These are phyloP conservation scores for Fusarium proliferatum DNA, from an alignment of 2,329 filamentous ascomycete species.

Conservation along the genomic window DNA sequence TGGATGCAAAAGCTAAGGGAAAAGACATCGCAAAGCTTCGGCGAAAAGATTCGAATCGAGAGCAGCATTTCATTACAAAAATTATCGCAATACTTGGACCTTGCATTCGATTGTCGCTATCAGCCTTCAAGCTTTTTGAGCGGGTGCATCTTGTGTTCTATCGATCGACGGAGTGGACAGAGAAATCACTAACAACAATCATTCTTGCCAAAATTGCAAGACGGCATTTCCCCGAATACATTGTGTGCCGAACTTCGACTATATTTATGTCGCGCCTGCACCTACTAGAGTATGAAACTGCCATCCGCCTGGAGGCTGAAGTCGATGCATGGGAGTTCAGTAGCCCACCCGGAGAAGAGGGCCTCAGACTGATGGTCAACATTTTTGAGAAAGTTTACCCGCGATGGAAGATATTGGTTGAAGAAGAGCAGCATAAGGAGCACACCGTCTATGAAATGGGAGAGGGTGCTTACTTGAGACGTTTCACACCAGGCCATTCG, in stretches of 20 bases:
- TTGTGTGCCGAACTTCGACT: constrained; percentile 88
- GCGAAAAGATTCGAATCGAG: constrained; percentile 67
- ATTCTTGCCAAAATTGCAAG: constrained; percentile 91
- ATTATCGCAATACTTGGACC: constrained; percentile 82
- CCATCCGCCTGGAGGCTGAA: constrained; percentile 81
- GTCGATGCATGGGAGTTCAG: constrained; percentile 89
- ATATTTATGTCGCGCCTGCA: constrained; percentile 83
- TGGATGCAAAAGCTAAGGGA: constrained; percentile 14
- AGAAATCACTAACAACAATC: constrained; percentile 94
- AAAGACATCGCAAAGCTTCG: constrained; percentile 27
- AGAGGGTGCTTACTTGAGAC: constrained; percentile 88
- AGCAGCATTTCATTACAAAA: constrained; percentile 79
- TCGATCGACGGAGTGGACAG: constrained; percentile 94
- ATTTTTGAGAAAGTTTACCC: constrained; percentile 80
- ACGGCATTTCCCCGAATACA: constrained; percentile 88
- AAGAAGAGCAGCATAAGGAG: constrained; percentile 82
- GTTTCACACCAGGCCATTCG: constrained; percentile 91
- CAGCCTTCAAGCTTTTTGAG: constrained; percentile 85
- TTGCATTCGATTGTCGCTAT: constrained; percentile 82
- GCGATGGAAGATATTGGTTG: constrained; percentile 80
- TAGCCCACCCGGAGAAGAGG: constrained; percentile 73
- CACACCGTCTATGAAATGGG: constrained; percentile 80
- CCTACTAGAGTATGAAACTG: constrained; percentile 89
- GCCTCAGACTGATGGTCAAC: constrained; percentile 74
- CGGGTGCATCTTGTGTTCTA: constrained; percentile 97